Base-by-base conservation (phyloP, 116 monocot genomes). In the Papilionanthe hybrid region DNA sequence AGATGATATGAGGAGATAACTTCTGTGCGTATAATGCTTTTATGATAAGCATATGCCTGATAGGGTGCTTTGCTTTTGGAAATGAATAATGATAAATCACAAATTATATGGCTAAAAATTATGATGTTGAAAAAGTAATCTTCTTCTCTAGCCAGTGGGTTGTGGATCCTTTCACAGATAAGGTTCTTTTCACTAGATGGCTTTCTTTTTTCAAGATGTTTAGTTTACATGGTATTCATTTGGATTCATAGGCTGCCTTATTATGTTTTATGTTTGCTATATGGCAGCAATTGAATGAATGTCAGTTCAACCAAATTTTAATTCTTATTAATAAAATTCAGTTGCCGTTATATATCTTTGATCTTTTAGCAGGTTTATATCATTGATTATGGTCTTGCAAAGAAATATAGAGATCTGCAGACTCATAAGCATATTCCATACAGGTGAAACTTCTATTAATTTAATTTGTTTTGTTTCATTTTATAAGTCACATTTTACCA, bases 351-450 rank as follows among this genome's bases (percentile, higher is more conserved):
- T 60, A 23, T 20, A 23, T 60, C 22, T 60, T 8, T 60, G 23
- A 53, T 60, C 25, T 6, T 60, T 60, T 60, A 1, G 23, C 23
- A 76, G 76, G 43, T 76, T 44, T 76, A 76, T 50, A 76, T 76
- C 12, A 76, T 76, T 20, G 76, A 76, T 50, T 76, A 76, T 76
- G 76, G 76, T 25, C 76, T 76, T 76, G 76, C 47, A 76, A 76
- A 76, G 76, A 76, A 76, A 76, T 76, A 48, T 76, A 76, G 42
- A 76, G 76, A 76, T n/a, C 49, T 42, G 43, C 76, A 76, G 49
- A 76, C 76, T 47, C 76, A 76, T 32, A 50, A 76, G 48, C 76
- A 76, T 49, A 76, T 76, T 15, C 76, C 76, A 17, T 76, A 76
- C 76, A 76, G 76, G 76, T 76, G 25, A 76, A 60, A 60, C 60